phyloP scores from a whole-genome alignment of 371 early-diverging fungal species.

The Syncephalastrum racemosum region DNA sequence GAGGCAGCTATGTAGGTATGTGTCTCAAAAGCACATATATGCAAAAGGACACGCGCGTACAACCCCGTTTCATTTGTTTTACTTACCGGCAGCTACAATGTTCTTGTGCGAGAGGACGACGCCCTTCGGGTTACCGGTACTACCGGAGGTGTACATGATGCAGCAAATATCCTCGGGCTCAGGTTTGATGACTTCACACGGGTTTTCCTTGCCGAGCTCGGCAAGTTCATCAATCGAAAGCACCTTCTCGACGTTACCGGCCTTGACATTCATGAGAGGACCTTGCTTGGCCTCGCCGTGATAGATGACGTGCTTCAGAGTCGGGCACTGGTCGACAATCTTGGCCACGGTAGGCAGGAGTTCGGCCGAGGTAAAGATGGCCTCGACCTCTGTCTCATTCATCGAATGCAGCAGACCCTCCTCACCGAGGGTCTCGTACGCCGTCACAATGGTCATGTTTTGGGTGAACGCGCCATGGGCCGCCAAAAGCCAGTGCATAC shows the following conservation, averaged over 20 bases:
- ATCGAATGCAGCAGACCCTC: conserved; percentile 84
- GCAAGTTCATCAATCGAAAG: conserved; percentile 55
- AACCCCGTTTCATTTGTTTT: neutral
- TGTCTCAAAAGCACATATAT: neutral
- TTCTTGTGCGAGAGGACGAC: conserved; percentile 84
- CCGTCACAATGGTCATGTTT: conserved; percentile 76
- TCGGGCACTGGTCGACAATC: conserved; percentile 57
- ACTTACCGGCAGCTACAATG: conserved; percentile 71
- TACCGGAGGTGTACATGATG: conserved; percentile 97
- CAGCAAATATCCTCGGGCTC: conserved; percentile 77
- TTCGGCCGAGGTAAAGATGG: conserved; percentile 79
- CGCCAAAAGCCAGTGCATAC: conserved; percentile 73
- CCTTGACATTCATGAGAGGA: conserved; percentile 24
- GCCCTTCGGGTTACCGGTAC: conserved; percentile 92
- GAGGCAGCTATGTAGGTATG: neutral
- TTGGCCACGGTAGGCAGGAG: conserved; percentile 67
- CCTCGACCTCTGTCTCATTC: conserved; percentile 77
- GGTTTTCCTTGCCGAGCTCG: conserved; percentile 65
- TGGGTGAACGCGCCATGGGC: conserved; percentile 72
- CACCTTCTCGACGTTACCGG: conserved; percentile 13
- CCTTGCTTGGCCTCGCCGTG: conserved; percentile 58
- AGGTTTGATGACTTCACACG: conserved; percentile 62
- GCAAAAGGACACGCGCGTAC: neutral
- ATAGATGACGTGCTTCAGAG: conserved; percentile 74
- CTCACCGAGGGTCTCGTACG: conserved; percentile 88